Evolutionary conservation across 164 flowering plant species (phyloP).

Genomic region (Berberis vulgaris): DNA sequence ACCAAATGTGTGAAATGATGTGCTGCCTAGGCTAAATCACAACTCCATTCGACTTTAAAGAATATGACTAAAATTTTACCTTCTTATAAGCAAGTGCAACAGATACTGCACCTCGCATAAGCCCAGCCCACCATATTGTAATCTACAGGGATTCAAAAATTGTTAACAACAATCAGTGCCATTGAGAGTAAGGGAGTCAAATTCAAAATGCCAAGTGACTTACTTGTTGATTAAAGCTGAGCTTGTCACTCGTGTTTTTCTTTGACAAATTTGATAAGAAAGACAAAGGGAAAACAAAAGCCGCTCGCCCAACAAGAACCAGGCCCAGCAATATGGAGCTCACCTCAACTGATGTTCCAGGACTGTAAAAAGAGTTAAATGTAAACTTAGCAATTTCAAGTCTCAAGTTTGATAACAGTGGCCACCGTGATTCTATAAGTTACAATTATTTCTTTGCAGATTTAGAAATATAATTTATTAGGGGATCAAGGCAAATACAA

Average conservation of each 20-base stretch:
- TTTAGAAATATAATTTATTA: neutral
- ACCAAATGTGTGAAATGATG: no score
- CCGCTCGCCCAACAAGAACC: slow-evolving; percentile 41
- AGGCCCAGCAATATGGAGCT: slow-evolving; percentile 35
- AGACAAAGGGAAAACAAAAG: slow-evolving; percentile 44
- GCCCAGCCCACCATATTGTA: slow-evolving; percentile 60
- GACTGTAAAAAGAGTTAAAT: slow-evolving; percentile 19
- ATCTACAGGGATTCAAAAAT: slow-evolving; percentile 19
- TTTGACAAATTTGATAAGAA: slow-evolving; percentile 29
- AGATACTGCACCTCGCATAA: slow-evolving; percentile 55
- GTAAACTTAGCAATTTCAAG: no score
- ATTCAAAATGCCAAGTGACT: neutral
- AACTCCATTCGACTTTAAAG: neutral
- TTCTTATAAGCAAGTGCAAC: slow-evolving; percentile 54
- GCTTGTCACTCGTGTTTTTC: slow-evolving; percentile 24
- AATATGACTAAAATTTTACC: slow-evolving; percentile 16
- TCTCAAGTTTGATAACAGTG: no score
- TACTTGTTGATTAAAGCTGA: slow-evolving; percentile 34
- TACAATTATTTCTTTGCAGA: neutral
- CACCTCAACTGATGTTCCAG: slow-evolving; percentile 32
- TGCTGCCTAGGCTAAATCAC: no score
- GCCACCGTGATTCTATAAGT: no score
- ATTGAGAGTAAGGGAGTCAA: neutral
- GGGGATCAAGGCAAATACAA: neutral
- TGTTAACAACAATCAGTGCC: neutral